Evolutionary conservation across 163 green algal genomes (phyloP).

Genomic region (Prototheca cutis): DNA sequence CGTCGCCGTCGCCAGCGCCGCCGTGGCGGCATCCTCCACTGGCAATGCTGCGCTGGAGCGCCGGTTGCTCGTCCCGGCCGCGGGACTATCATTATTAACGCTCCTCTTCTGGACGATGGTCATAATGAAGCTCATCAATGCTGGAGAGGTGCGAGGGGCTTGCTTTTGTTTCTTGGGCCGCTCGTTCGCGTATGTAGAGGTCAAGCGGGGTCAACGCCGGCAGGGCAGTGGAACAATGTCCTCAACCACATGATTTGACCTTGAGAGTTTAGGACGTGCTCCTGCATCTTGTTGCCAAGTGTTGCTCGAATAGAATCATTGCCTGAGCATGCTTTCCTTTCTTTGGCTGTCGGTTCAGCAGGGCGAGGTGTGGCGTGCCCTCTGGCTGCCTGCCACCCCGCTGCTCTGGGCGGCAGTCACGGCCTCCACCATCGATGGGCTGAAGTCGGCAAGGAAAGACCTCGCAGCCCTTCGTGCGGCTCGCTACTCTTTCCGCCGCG

Average conservation of each 20-base stretch:
- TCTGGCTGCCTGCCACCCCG: neutral
- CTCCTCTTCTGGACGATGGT: constrained; percentile 8
- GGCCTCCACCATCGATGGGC: neutral
- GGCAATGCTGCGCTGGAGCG: neutral
- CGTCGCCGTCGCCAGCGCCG: neutral
- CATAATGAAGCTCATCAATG: neutral
- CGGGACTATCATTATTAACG: neutral
- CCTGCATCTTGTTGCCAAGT: no score
- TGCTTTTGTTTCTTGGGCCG: no score
- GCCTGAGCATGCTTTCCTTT: neutral
- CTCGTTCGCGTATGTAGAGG: no score
- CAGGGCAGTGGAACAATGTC: no score
- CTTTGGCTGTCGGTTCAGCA: no score
- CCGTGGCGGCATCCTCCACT: neutral
- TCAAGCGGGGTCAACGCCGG: no score
- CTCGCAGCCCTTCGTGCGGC: neutral
- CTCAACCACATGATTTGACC: no score
- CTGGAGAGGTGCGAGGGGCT: neutral
- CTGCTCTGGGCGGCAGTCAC: neutral
- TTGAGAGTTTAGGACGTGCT: no score
- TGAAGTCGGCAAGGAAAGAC: neutral
- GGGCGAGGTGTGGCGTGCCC: neutral
- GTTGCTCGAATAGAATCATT: no score
- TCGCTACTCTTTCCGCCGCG: neutral
- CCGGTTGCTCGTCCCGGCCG: neutral